phyloP scores from a whole-genome alignment of 371 early-diverging fungal species.

The Mortierella sp. region DNA sequence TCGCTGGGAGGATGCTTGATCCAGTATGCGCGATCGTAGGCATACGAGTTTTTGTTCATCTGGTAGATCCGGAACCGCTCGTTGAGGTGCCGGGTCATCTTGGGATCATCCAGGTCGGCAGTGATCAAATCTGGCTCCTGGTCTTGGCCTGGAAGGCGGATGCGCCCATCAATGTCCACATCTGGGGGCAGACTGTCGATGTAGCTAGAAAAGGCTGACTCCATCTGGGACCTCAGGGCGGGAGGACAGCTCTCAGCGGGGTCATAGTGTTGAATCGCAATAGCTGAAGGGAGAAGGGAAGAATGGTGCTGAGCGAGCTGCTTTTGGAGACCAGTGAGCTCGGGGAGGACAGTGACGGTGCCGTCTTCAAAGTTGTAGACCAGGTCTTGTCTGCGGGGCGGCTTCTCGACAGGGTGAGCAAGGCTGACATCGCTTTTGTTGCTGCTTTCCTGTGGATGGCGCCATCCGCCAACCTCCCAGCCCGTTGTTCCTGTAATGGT shows the following conservation, averaged over 20 bases:
- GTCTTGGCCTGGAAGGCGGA: background rate
- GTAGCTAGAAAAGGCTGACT: background rate
- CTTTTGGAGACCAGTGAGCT: slow-evolving; percentile 47
- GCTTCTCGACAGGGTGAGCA: slow-evolving; percentile 2
- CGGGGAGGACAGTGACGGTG: background rate
- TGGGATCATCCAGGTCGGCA: background rate
- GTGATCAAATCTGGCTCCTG: background rate
- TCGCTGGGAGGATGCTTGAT: background rate
- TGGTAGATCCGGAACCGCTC: slow-evolving; percentile 12
- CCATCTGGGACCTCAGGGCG: slow-evolving; percentile 1
- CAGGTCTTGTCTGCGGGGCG: background rate
- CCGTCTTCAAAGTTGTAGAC: background rate
- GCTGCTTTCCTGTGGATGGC: slow-evolving; percentile 19
- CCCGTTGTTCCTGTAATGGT: slow-evolving; percentile 31
- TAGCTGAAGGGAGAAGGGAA: slow-evolving; percentile 37
- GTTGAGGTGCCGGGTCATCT: slow-evolving; percentile 5
- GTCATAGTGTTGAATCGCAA: slow-evolving; percentile 42
- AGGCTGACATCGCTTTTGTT: background rate
- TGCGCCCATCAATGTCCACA: slow-evolving; percentile 7
- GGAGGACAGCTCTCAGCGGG: slow-evolving; percentile 7
- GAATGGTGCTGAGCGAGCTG: slow-evolving; percentile 48
- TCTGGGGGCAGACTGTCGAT: background rate
- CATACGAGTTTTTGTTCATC: background rate
- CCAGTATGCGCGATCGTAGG: slow-evolving; percentile 9
- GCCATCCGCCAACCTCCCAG: slow-evolving; percentile 51